A percentile compares a stretch with the other conserved stretches of the same genome.
These are phyloP conservation scores for Collybia nuda DNA, from an alignment of 768 basidiomycete genomes.

Conservation along the genomic window DNA sequence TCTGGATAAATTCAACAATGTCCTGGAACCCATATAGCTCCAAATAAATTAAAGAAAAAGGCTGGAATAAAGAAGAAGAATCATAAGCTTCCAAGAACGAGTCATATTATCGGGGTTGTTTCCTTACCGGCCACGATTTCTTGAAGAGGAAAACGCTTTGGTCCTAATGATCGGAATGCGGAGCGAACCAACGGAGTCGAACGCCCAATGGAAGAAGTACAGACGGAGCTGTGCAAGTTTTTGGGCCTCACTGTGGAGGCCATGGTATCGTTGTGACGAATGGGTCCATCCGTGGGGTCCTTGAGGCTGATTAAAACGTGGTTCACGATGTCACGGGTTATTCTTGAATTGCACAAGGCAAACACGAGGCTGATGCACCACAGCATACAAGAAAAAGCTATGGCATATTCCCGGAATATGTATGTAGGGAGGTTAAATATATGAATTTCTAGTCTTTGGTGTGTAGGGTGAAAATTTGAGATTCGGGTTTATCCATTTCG, in stretches of 20 bases:
- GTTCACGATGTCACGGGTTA: neutral
- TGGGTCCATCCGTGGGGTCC: neutral
- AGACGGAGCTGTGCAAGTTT: neutral
- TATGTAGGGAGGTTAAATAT: neutral
- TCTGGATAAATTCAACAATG: no score
- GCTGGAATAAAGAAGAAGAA: no score
- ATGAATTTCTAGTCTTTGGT: no score
- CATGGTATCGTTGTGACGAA: neutral
- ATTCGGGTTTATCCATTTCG: neutral
- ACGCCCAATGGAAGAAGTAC: neutral
- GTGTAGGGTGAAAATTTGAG: no score
- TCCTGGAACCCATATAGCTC: no score
- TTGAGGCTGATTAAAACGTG: neutral
- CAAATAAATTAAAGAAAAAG: no score
- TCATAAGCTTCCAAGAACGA: no score
- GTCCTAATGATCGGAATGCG: neutral
- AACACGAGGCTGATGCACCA: constrained; percentile 3
- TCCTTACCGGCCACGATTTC: neutral
- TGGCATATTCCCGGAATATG: neutral
- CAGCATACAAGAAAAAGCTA: neutral
- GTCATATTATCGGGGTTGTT: neutral
- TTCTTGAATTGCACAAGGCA: neutral
- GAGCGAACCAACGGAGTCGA: neutral
- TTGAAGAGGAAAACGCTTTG: neutral
- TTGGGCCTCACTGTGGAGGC: neutral